Evolutionary conservation across 2,329 filamentous ascomycete species (phyloP).

Genomic region (Nigrospora osmanthi): DNA sequence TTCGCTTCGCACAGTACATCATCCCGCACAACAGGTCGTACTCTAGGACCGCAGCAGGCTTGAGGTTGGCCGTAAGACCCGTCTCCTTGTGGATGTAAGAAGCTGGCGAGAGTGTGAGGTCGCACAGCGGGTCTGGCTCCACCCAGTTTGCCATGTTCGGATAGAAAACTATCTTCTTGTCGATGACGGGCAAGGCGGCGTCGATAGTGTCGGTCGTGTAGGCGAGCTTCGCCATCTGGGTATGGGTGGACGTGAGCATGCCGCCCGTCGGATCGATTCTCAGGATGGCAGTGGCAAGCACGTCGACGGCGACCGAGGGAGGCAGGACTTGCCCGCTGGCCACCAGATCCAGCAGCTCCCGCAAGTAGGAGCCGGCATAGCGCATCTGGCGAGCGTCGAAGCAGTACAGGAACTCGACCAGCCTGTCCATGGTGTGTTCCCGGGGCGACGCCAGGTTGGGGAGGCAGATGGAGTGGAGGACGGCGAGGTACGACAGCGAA

Average conservation of each 20-base stretch:
- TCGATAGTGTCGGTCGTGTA: conserved; percentile 45
- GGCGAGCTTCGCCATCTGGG: conserved; percentile 50
- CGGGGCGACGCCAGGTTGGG: conserved; percentile 17
- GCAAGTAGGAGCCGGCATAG: conserved; percentile 36
- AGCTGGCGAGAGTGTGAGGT: conserved; percentile 33
- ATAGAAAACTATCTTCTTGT: conserved; percentile 59
- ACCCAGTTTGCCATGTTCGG: conserved; percentile 35
- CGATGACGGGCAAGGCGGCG: conserved; percentile 51
- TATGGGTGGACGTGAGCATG: conserved; percentile 58
- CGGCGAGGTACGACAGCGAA: conserved; percentile 41
- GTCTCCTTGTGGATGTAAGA: conserved; percentile 53
- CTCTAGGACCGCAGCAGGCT: conserved; percentile 47
- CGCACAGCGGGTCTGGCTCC: conserved; percentile 35
- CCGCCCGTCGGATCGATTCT: conserved; percentile 59
- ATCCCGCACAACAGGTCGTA: conserved; percentile 61
- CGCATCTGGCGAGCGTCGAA: conserved; percentile 46
- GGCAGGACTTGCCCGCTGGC: conserved; percentile 26
- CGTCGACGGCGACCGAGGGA: conserved; percentile 37
- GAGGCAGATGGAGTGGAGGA: conserved; percentile 35
- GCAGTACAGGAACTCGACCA: conserved; percentile 34
- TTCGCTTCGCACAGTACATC: conserved; percentile 50
- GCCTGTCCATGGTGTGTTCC: conserved; percentile 28
- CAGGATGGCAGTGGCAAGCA: conserved; percentile 46
- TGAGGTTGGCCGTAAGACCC: conserved; percentile 49
- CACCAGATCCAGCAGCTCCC: conserved; percentile 34